Base-by-base conservation (phyloP, 1,284 basidiomycete genomes). In the Cryptococcus sp. region DNA sequence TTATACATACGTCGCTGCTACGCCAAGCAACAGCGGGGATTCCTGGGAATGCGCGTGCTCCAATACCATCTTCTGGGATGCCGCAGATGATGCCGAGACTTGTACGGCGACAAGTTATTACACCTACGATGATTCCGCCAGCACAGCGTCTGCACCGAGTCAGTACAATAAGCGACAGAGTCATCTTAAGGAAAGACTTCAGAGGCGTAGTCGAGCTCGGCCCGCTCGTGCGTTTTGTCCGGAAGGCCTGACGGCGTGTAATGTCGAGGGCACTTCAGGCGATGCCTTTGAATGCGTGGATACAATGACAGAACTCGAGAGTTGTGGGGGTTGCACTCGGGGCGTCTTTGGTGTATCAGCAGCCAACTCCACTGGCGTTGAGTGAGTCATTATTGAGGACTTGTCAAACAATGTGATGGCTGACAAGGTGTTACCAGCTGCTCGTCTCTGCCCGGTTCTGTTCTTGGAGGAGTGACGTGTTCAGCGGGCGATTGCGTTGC, bases 251-350 rank as follows among this genome's bases (percentile, higher is more conserved):
- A 49, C 54, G 3, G 54, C 54, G 41, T 55, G 54, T 38, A 31
- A 20, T 3, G 41, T 48, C 19, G 27, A 35, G 19, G 35, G 23
- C 11, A 31, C 38, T 5, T 46, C 48, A 16, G 47, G 50, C n/a
- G 25, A 23, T 20, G 23, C 42, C 15, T 55, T 55, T 31, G 54
- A 55, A 44, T 53, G 52, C 52, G 16, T 53, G 42, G 52, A 53
- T 27, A 53, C 42, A 16, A 17, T 27, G 6, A 46, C 20, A 41
- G 52, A 46, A 20, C 52, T 53, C 19, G 52, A 53, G 20, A 46
- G 42, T 7, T 53, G 52, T 35, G 44, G 52, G 17, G 52, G 52
- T 19, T 53, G 52, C 42, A 22, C 41, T 11, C 22, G 38, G 25
- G 52, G 52, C 19, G 52, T 38, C 17, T 7, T 27, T 20, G 11